Conservation (phyloP, 2,329 filamentous ascomycete genomes). For the Claviceps citrina region DNA sequence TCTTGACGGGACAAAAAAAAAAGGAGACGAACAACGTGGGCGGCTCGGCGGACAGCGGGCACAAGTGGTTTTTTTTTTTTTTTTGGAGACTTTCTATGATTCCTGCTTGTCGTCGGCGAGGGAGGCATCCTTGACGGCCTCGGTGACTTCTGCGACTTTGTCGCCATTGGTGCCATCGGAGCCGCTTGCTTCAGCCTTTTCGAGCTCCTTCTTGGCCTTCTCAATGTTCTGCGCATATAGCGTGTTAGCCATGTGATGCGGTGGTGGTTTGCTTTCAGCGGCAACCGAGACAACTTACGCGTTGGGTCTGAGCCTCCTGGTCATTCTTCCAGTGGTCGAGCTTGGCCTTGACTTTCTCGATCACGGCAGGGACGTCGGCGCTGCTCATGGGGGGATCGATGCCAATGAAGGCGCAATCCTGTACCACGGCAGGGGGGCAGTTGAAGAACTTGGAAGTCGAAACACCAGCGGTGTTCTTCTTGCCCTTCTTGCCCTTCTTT, state of each 20-base stretch:
- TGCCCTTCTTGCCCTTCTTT: slow-evolving; percentile 81
- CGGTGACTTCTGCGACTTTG: slow-evolving; percentile 38
- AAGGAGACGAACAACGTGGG: neutral
- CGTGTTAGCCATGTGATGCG: neutral
- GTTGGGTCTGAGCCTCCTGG: slow-evolving; percentile 77
- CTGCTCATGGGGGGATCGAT: slow-evolving; percentile 80
- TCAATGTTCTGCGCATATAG: slow-evolving; percentile 65
- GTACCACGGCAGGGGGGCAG: slow-evolving; percentile 79
- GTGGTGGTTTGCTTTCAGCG: too few species aligned
- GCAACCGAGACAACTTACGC: slow-evolving; percentile 44
- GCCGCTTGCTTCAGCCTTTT: slow-evolving; percentile 38
- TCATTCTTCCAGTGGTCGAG: slow-evolving; percentile 80
- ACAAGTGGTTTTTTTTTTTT: neutral
- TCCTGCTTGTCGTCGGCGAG: slow-evolving; percentile 39
- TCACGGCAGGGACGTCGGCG: slow-evolving; percentile 59
- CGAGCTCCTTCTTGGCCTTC: slow-evolving; percentile 92
- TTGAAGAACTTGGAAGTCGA: slow-evolving; percentile 50
- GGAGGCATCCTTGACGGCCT: slow-evolving; percentile 35
- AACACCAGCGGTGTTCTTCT: slow-evolving; percentile 38
- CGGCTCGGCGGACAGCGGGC: neutral
- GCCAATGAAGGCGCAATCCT: slow-evolving; percentile 71
- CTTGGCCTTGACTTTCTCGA: slow-evolving; percentile 89
- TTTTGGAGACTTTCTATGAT: slow-evolving; percentile 17
- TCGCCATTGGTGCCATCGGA: slow-evolving; percentile 30
- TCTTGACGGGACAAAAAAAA: too few species aligned